Percentiles rank a stretch among this genome's conserved stretches.
phyloP scores from a whole-genome alignment of 768 basidiomycete genomes.

The Clitopilus passeckerianus region DNA sequence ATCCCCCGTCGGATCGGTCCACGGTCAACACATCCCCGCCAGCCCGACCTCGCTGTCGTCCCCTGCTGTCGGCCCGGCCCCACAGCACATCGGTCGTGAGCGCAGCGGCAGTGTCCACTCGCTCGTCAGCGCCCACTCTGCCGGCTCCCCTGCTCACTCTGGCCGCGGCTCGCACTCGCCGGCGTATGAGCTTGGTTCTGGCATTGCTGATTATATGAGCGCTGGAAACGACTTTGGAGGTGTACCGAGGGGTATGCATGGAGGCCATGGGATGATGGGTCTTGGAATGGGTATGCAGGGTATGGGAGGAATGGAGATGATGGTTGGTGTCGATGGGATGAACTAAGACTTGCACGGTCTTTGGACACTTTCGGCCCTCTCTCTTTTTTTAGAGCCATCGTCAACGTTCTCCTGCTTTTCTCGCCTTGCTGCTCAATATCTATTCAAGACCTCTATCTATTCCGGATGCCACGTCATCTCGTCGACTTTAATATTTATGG shows the following conservation, averaged over 20 bases:
- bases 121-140: not conserved
- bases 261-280: slow-evolving; percentile 4
- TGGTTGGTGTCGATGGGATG: slow-evolving; percentile 8
- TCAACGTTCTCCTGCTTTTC: not conserved
- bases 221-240: not conserved
- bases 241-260: slow-evolving; percentile 3
- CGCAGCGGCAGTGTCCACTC: slow-evolving; percentile 6
- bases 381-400: not conserved
- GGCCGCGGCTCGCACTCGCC: slow-evolving; percentile 9
- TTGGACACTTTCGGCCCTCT: not conserved
- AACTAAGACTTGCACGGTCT: slow-evolving; percentile 1
- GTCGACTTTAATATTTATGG: not conserved
- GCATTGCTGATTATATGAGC: slow-evolving; percentile 1
- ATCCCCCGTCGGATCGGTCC: slow-evolving; percentile 1
- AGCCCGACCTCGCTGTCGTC: not conserved
- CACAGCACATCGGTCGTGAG: slow-evolving; percentile 1
- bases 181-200: slow-evolving; percentile 13
- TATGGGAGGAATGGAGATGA: slow-evolving; percentile 3
- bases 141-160: not conserved
- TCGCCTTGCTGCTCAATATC: not conserved
- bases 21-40: not conserved
- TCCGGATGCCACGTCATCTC: not conserved
- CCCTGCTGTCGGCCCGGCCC: not conserved
- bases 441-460: not conserved
- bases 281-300: slow-evolving; percentile 9